Evolutionary conservation across 2,329 filamentous ascomycete genomes (phyloP), one percentile per base, ranked within the genome.

Genomic region (Tolypocladium tropicale): DNA sequence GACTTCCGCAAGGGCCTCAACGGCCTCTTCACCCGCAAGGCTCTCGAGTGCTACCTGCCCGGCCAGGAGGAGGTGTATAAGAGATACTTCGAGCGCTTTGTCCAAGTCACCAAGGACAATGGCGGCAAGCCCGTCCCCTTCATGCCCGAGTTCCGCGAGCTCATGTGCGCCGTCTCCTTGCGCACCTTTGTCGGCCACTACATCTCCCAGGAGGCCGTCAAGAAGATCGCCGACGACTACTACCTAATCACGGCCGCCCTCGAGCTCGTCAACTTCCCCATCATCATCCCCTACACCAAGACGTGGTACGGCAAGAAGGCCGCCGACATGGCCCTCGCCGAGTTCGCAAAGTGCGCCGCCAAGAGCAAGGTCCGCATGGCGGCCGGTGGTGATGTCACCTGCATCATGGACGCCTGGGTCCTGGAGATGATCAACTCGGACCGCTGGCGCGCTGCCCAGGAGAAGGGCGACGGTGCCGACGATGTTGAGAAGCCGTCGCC

Each of bases 1-100:
- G 94, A 97, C 67, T 99, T 94, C 76, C 92, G 94, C 70, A 97
- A 96, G 78, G 94, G 94, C 54, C 79, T 99, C 63, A 97, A 96
- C 72, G 87, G 86, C 57, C 82, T 97, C 32, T 99, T 99, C 78
- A 97, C 93, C 49, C 89, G 91, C 68, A 84, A 89, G 70, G 90
- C 93, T 23, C 83, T 99, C 66, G 86, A 90, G 64, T 80, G 78
- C 64, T 99, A 97, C 72, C 84, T 99, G 52, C 94, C 93, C 46
- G 89, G 89, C 52, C 90, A 96, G 76, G 90, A 96, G 73, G 89
- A 91, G 66, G 88, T 96, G 52, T 96, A 96, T 77, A 86, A 90
- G 71, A 78, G 80, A 56, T 96, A 95, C 76, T 95, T 95, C 71
- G 78, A 86, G 67, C 80, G 79, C 63, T 96, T 94, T 72, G 70